Evolutionary conservation across 1,284 basidiomycete genomes (phyloP).

Genomic region (Sanghuangporus sanghuang): DNA sequence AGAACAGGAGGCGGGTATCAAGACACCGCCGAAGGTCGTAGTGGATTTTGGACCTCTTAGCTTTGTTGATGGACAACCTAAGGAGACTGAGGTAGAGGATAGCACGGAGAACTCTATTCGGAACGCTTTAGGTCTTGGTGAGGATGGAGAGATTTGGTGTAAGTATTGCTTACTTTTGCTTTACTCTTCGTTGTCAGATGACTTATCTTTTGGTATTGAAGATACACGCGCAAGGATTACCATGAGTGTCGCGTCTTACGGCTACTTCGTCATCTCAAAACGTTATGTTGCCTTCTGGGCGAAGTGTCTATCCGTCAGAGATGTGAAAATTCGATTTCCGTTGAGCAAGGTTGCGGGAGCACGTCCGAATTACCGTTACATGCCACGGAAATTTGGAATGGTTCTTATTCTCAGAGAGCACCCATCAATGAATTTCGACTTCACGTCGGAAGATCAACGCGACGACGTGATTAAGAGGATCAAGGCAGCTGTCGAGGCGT

Average conservation of each 20-base stretch:
- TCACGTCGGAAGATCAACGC: slow-evolving; percentile 37
- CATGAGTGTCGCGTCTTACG: slow-evolving; percentile 32
- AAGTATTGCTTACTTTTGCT: slow-evolving; percentile 22
- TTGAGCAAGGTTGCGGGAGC: slow-evolving; percentile 40
- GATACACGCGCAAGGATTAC: slow-evolving; percentile 35
- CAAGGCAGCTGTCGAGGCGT: slow-evolving; percentile 22
- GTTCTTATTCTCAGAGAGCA: slow-evolving; percentile 46
- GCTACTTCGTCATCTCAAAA: slow-evolving; percentile 40
- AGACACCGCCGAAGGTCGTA: slow-evolving; percentile 21
- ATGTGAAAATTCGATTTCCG: slow-evolving; percentile 47
- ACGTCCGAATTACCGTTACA: slow-evolving; percentile 28
- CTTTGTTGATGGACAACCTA: slow-evolving; percentile 26
- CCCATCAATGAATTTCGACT: slow-evolving; percentile 45
- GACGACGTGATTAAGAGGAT: slow-evolving; percentile 42
- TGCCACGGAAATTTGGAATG: slow-evolving; percentile 41
- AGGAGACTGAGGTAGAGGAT: slow-evolving; percentile 19
- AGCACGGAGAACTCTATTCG: slow-evolving; percentile 31
- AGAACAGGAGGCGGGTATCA: slow-evolving; percentile 15
- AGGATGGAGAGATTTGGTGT: slow-evolving; percentile 41
- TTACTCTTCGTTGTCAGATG: slow-evolving; percentile 6
- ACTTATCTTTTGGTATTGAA: slow-evolving; percentile 20
- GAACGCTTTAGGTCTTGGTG: slow-evolving; percentile 30
- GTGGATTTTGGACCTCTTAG: slow-evolving; percentile 41
- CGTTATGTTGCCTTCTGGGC: slow-evolving; percentile 46
- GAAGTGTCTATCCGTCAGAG: slow-evolving; percentile 36